phyloP scores from a whole-genome alignment of 768 basidiomycete genomes.

The Chalciporus pseudorubinellus region DNA sequence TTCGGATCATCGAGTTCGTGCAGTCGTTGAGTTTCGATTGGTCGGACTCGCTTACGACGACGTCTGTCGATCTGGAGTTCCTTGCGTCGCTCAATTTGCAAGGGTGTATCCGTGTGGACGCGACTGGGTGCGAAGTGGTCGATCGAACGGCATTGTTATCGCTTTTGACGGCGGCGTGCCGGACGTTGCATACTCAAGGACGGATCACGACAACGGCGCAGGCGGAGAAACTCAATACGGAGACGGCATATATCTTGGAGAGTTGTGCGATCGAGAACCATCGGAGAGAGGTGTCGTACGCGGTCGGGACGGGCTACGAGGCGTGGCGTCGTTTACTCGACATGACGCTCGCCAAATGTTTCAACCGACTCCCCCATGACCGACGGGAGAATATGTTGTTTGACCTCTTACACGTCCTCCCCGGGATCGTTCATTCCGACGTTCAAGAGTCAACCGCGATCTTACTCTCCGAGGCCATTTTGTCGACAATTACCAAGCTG shows the following conservation, averaged over 20 bases:
- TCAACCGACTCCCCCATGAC: conserved; percentile 77
- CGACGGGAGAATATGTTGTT: conserved; percentile 86
- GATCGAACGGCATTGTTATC: conserved; percentile 71
- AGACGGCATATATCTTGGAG: conserved; percentile 74
- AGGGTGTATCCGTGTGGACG: conserved; percentile 64
- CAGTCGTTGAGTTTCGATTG: conserved; percentile 87
- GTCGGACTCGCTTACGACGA: conserved; percentile 68
- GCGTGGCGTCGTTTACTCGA: conserved; percentile 86
- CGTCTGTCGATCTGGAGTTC: conserved; percentile 60
- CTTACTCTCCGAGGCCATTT: conserved; percentile 76
- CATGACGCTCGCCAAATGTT: conserved; percentile 82
- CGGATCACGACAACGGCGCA: conserved; percentile 60
- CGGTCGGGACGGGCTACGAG: conserved; percentile 67
- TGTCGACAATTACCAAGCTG: conserved; percentile 85
- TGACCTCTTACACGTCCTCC: conserved; percentile 83
- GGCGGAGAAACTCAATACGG: conserved; percentile 61
- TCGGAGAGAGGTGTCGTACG: conserved; percentile 73
- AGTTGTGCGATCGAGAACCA: conserved; percentile 88
- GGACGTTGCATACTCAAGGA: conserved; percentile 65
- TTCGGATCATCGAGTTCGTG: conserved; percentile 84
- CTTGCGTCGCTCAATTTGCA: conserved; percentile 65
- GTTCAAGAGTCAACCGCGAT: conserved; percentile 72
- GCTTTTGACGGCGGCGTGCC: conserved; percentile 60
- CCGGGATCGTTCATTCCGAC: conserved; percentile 64
- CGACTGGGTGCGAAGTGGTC: conserved; percentile 77